These are phyloP conservation scores for Myriosclerotinia duriaeana DNA, from an alignment of 2,329 filamentous ascomycete genomes.

Conservation along the genomic window DNA sequence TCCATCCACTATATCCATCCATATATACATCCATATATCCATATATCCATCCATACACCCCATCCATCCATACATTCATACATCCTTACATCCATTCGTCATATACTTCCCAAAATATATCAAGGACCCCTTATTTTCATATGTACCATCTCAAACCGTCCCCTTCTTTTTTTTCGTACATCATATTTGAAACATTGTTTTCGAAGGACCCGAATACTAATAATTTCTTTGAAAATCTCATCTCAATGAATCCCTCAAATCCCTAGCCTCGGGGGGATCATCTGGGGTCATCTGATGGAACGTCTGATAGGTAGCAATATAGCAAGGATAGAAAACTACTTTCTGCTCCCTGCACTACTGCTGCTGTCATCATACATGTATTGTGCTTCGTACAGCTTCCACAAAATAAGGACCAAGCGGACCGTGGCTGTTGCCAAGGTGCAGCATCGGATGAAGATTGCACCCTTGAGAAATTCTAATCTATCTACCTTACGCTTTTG, in stretches of 20 bases:
- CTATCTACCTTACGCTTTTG: slow-evolving; percentile 14
- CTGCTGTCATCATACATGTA: slow-evolving; percentile 21
- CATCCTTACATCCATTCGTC: neutral
- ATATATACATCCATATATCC: neutral
- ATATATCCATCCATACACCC: too few relatives aligned
- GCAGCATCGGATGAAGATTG: slow-evolving; percentile 25
- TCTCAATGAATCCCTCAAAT: neutral
- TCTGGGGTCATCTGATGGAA: slow-evolving; percentile 21
- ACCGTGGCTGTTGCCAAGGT: slow-evolving; percentile 22
- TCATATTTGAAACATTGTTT: neutral
- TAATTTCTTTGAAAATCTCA: neutral
- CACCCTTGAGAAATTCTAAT: slow-evolving; percentile 20
- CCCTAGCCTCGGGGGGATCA: slow-evolving; percentile 13
- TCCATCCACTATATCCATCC: neutral
- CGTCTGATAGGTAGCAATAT: slow-evolving; percentile 19
- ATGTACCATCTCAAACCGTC: neutral
- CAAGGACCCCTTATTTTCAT: neutral
- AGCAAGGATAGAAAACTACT: slow-evolving; percentile 11
- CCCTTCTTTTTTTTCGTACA: neutral
- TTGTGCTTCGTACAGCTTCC: slow-evolving; percentile 20
- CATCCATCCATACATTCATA: neutral
- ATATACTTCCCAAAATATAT: neutral
- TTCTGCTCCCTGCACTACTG: slow-evolving; percentile 13
- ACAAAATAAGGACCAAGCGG: slow-evolving; percentile 24
- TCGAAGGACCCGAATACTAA: slow-evolving; percentile 18